A percentile compares a stretch with the other conserved stretches of the same genome.
These are phyloP conservation scores for Claviceps monticola DNA, from an alignment of 2,329 filamentous ascomycete genomes.

Conservation along the genomic window DNA sequence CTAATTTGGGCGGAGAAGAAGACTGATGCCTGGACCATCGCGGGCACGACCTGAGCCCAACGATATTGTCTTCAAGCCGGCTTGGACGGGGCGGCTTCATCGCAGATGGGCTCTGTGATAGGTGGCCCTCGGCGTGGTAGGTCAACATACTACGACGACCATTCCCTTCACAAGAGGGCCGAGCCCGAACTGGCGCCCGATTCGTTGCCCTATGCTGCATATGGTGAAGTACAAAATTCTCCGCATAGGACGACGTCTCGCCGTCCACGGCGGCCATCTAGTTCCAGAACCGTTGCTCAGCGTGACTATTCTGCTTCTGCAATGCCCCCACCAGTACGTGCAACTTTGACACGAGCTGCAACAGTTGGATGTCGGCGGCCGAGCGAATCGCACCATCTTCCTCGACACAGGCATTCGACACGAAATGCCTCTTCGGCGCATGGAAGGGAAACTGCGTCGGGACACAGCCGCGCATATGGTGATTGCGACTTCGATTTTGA, in stretches of 20 bases:
- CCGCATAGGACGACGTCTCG: conserved; percentile 16
- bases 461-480: background rate
- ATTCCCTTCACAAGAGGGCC: conserved; percentile 7
- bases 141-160: conserved; percentile 13
- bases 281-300: conserved; percentile 15
- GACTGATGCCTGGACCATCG: background rate
- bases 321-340: conserved; percentile 15
- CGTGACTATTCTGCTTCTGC: conserved; percentile 10
- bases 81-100: conserved; percentile 16
- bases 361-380: conserved; percentile 19
- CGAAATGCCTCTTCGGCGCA: conserved; percentile 9
- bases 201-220: conserved; percentile 16
- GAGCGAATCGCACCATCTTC: conserved; percentile 8
- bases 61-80: conserved; percentile 9
- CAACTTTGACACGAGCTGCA: conserved; percentile 11
- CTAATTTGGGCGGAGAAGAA: background rate
- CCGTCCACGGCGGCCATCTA: conserved; percentile 8
- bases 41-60: conserved; percentile 13
- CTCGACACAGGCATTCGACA: conserved; percentile 3
- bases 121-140: conserved; percentile 15
- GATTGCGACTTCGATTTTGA: conserved; percentile 2
- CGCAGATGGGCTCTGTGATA: conserved; percentile 17
- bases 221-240: conserved; percentile 19
- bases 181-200: conserved; percentile 10
- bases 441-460: conserved; percentile 1